Evolutionary conservation across 768 basidiomycete species (phyloP).

Genomic region (Leccinum rimulosum): DNA sequence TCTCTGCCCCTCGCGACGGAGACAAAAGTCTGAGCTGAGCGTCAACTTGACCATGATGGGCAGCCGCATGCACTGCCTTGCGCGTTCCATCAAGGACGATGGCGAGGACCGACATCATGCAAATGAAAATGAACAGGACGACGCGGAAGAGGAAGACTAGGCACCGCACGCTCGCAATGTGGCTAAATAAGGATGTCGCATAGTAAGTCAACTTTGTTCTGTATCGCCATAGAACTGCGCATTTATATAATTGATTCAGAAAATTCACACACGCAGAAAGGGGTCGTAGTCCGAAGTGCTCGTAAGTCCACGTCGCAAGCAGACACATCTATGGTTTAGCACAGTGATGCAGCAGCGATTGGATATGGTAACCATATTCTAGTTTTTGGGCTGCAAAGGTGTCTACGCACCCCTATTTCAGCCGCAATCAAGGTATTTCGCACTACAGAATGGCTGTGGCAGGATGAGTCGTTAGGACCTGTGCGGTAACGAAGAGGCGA

Average conservation of each 20-base stretch:
- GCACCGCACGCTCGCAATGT: not conserved
- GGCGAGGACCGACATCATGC: conserved; percentile 33
- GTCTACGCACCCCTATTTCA: not conserved
- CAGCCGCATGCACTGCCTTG: conserved; percentile 40
- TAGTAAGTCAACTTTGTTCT: too few species aligned
- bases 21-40: conserved; percentile 12
- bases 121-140: conserved; percentile 5
- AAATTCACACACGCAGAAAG: too few species aligned
- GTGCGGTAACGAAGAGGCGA: not conserved
- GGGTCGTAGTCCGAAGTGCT: not conserved
- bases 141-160: conserved; percentile 10
- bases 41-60: conserved; percentile 13
- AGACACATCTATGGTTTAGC: not conserved
- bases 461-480: not conserved
- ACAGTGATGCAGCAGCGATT: not conserved
- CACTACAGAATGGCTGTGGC: not conserved
- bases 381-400: too few species aligned
- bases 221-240: too few species aligned
- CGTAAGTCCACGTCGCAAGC: not conserved
- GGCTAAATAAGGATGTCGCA: too few species aligned
- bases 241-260: too few species aligned
- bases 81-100: conserved; percentile 45
- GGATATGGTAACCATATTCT: not conserved
- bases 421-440: not conserved
- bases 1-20: conserved; percentile 10